These are phyloP conservation scores for Agrostemma githago DNA, from an alignment of 148 eudicot genomes.

Conservation along the genomic window DNA sequence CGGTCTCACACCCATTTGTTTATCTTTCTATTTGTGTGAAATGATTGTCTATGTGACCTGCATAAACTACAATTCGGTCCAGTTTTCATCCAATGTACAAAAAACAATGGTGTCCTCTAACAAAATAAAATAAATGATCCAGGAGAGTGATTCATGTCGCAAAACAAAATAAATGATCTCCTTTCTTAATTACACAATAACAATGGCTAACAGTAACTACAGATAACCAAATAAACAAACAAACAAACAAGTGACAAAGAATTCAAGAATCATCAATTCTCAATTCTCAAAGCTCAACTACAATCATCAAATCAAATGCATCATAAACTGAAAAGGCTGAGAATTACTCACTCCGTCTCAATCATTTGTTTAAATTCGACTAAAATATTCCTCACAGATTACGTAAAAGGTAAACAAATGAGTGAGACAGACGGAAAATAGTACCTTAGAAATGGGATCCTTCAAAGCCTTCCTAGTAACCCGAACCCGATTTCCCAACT, in stretches of 20 bases:
- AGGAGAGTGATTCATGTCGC: not conserved
- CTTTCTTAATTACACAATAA: not conserved
- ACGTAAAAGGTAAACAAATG: too few relatives aligned
- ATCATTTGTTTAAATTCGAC: not conserved
- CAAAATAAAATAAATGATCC: not conserved
- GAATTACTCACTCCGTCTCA: not conserved
- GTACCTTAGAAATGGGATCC: conserved; percentile 84
- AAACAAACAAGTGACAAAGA: not conserved
- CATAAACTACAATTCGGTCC: not conserved
- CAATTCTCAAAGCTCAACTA: too few relatives aligned
- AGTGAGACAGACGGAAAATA: not conserved
- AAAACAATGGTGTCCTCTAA: not conserved
- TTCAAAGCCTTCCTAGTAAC: conserved; percentile 66
- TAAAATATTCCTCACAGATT: not conserved
- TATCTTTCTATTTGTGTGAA: not conserved
- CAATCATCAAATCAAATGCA: not conserved
- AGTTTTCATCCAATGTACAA: not conserved
- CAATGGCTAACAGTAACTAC: not conserved
- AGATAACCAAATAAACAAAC: too few relatives aligned
- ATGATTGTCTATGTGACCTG: not conserved
- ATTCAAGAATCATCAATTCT: not conserved
- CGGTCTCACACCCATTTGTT: not conserved
- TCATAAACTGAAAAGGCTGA: not conserved
- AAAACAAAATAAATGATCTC: not conserved
- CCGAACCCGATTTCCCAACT: conserved; percentile 84